These are phyloP conservation scores for Rhynchosporium agropyri DNA, from an alignment of 2,329 filamentous ascomycete genomes.

Conservation along the genomic window DNA sequence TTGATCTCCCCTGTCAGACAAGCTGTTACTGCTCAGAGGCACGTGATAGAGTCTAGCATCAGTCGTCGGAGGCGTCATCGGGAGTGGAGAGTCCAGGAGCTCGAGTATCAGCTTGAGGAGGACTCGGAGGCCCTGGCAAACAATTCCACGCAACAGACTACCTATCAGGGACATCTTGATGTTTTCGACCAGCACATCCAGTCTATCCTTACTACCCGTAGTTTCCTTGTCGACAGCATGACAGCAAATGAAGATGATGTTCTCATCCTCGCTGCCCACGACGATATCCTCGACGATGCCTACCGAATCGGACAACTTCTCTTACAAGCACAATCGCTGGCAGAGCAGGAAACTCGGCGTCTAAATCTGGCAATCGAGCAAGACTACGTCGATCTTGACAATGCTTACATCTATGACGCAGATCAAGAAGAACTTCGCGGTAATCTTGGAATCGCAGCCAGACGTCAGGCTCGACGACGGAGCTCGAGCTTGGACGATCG, in stretches of 20 bases:
- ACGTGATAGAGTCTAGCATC: no score
- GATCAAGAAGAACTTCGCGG: background rate
- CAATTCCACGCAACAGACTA: background rate
- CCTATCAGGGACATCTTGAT: background rate
- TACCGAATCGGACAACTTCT: background rate
- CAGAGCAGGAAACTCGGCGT: background rate
- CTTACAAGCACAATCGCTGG: background rate
- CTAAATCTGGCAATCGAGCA: background rate
- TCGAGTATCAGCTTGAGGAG: background rate
- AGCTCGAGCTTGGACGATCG: background rate
- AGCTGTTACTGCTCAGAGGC: background rate
- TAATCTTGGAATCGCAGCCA: background rate
- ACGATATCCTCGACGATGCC: background rate
- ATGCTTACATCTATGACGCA: background rate
- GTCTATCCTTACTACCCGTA: no score
- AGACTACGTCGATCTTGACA: background rate
- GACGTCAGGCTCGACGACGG: background rate
- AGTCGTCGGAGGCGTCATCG: background rate
- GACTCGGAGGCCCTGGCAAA: background rate
- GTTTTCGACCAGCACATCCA: background rate
- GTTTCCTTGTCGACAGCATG: background rate
- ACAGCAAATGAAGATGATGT: background rate
- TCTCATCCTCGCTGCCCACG: background rate
- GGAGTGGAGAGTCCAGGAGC: background rate
- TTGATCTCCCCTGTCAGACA: background rate